These are phyloP conservation scores for Plasmodium falciparum DNA, from an alignment of 169 alveolate genomes.

Conservation along the genomic window DNA sequence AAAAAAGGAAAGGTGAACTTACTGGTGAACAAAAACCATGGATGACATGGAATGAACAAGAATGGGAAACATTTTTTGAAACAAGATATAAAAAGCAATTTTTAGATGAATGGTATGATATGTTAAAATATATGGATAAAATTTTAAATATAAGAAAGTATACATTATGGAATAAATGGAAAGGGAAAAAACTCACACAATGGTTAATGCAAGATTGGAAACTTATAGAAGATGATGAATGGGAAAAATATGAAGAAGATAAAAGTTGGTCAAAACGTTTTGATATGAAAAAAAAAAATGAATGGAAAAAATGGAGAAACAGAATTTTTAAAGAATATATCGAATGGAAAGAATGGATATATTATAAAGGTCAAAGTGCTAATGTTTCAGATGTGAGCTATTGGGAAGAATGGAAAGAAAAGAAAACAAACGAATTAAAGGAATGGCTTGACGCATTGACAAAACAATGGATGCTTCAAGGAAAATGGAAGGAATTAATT, in stretches of 20 bases:
- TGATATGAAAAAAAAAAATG: neutral
- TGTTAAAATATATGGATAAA: conserved; percentile 9
- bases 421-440: neutral
- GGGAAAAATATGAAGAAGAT: conserved; percentile 27
- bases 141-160: neutral
- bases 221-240: conserved; percentile 19
- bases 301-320: conserved; percentile 23
- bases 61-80: conserved; percentile 6
- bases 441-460: neutral
- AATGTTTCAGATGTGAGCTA: neutral
- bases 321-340: conserved; percentile 12
- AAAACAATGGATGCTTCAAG: conserved; percentile 14
- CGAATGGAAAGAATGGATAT: conserved; percentile 3
- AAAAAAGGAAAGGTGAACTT: neutral
- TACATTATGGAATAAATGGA: conserved; percentile 25
- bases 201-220: conserved; percentile 44
- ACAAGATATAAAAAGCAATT: neutral
- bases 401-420: conserved; percentile 36
- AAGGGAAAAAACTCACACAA: conserved; percentile 6
- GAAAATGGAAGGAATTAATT: conserved; percentile 1
- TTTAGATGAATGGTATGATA: conserved; percentile 12
- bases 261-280: conserved; percentile 11
- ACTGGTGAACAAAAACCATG: neutral
- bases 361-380: neutral
- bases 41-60: neutral